Evolutionary conservation across 495 filamentous ascomycete species (phyloP), one percentile per base, ranked within the genome.

Genomic region (Achaetomiella virescens): DNA sequence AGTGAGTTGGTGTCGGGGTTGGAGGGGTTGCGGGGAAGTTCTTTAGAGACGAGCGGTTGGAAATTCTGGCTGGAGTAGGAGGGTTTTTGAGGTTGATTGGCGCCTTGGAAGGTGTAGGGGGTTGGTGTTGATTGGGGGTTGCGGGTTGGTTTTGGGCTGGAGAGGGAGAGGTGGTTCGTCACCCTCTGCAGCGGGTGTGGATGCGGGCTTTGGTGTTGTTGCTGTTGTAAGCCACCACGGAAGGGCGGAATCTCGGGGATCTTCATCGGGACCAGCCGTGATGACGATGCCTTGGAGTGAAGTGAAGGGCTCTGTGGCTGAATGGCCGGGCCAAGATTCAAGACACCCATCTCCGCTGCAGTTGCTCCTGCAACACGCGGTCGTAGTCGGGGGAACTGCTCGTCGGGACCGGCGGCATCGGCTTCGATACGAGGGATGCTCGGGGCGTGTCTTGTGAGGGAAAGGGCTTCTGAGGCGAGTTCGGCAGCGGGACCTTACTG

Each of bases 401-500:
- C 1, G 47, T 33, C 0, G 61, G 68, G 11, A 59, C 14, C 6
- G 58, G 47, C 35, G 75, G 66, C 46, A 72, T 63, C 18, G 73
- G 68, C 48, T 67, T 76, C 20, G 71, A 61, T 7, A 51, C 17
- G 47, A 71, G 55, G 29, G 75, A 66, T 18, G 69, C 48, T 25
- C 69, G 68, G n/a, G 82, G 76, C 18, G 81, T 79, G 59, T 74
- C 65, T 31, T 64, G 66, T 48, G 69, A 66, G 1, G 49, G 36
- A 40, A 57, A 58, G n/a, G 55, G 38, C 66, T 75, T 76, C 52
- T 61, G 64, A 37, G 74, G 82, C 3, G 82, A 84, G 6, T 71
- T 67, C 15, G 86, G 87, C 12, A 89, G 69, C 22, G 86, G 81
- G 4, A 85, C 74, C 57, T 82, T 84, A 4, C 81, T 72, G 21